Percentiles rank a stretch among this genome's conserved stretches.
These are phyloP conservation scores for Tilletiaria anomala DNA, from an alignment of 1,284 basidiomycete species.

Conservation along the genomic window DNA sequence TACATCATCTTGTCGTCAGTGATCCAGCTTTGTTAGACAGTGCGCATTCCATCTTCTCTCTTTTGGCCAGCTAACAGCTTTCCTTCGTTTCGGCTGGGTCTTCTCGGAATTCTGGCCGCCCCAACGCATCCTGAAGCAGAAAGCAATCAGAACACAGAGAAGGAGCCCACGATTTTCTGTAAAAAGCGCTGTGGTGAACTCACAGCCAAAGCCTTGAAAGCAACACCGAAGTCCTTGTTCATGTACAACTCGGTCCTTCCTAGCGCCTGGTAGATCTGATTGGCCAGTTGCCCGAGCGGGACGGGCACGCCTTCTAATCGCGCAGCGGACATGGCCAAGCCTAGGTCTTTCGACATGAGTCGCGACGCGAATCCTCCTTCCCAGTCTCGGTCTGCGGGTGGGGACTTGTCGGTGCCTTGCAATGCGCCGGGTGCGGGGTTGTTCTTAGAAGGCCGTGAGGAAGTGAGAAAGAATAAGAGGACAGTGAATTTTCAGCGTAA, in stretches of 20 bases:
- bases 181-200: background rate
- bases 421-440: slow-evolving; percentile 69
- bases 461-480: too few species aligned
- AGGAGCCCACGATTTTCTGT: background rate
- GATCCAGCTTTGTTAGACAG: too few species aligned
- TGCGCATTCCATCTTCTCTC: too few species aligned
- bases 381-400: slow-evolving; percentile 68
- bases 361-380: slow-evolving; percentile 44
- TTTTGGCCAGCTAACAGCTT: too few species aligned
- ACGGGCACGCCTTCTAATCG: slow-evolving; percentile 20
- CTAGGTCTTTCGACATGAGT: slow-evolving; percentile 20
- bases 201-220: slow-evolving; percentile 21
- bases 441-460: too few species aligned
- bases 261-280: slow-evolving; percentile 21
- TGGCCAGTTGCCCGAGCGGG: slow-evolving; percentile 18
- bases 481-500: too few species aligned
- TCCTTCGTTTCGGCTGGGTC: too few species aligned
- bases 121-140: background rate
- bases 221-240: slow-evolving; percentile 25
- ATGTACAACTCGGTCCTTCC: slow-evolving; percentile 17
- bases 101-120: too few species aligned
- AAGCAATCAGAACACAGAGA: background rate
- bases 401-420: slow-evolving; percentile 47
- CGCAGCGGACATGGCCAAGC: slow-evolving; percentile 25
- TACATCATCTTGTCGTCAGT: too few species aligned